Conservation (phyloP, 192 early-diverging fungal species). For the Gonapodya sp. region DNA sequence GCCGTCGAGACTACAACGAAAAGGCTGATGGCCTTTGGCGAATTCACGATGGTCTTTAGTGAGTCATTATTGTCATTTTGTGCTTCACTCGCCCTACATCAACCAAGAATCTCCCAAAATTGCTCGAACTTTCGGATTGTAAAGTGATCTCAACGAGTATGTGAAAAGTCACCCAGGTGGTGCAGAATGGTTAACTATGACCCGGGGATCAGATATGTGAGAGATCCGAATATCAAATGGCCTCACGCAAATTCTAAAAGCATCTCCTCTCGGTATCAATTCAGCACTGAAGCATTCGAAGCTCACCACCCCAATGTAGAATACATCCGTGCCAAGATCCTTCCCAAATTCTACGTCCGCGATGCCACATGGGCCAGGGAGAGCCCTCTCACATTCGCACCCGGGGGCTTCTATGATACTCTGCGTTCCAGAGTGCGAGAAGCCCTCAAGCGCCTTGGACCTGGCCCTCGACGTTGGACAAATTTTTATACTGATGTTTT, state of each 20-base stretch:
- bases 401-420: not conserved
- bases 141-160: not conserved
- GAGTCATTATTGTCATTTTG: not conserved
- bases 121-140: too few relatives aligned
- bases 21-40: not conserved
- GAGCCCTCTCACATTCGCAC: conserved; percentile 2
- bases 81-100: not conserved
- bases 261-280: not conserved
- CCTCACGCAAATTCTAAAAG: not conserved
- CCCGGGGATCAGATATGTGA: not conserved
- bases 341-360: conserved; percentile 10
- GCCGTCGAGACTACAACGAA: conserved; percentile 1
- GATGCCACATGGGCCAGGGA: conserved; percentile 5
- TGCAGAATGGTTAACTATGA: not conserved
- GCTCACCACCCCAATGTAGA: conserved; percentile 9
- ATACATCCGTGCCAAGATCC: conserved; percentile 4
- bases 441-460: not conserved
- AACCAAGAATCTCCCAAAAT: not conserved
- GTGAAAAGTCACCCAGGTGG: conserved; percentile 5
- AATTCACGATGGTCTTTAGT: conserved; percentile 1
- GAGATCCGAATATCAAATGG: not conserved
- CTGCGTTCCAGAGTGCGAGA: not conserved
- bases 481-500: not conserved
- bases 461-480: not conserved
- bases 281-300: conserved; percentile 10